Base-by-base conservation (phyloP, 139 green algal genomes). In the Trebouxia sp. region DNA sequence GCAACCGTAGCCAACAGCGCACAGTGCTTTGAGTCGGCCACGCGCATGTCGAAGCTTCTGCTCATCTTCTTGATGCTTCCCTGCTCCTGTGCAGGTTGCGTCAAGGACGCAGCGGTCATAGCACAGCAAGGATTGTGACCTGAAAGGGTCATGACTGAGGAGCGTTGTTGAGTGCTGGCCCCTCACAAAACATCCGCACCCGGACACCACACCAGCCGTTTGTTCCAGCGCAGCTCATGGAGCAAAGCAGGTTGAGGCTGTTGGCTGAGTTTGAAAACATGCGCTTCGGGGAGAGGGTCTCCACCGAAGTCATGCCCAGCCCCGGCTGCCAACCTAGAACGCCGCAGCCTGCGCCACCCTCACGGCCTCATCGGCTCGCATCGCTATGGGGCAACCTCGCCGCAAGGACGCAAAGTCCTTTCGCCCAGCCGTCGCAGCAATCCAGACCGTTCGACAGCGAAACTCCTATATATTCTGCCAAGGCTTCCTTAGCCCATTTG, bases 211-310 rank as follows among this genome's bases (percentile, higher is more conserved):
- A 43, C 32, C 20, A 24, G 20, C 32, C 62, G 35, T 32, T 22
- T 28, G 5, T 43, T 72, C 15, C 42, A 35, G 62, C 62, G 35
- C 62, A 72, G 35, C 35, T 30, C 0, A 72, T 72, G 62, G 62
- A 72, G 62, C 62, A 72, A 72, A 72, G 62, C 62, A 43, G 62
- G 32, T 35, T 72, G n/a, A 72, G 62, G 35, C 32, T 72, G 20
- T 35, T 72, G 14, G 62, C 62, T 17, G 62, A 72, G 32, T 72
- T 72, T 45, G 62, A 72, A 3, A 72, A 15, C 62, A 45, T 72
- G 62, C 62, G 62, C 3, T 72, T 72, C 20, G 32, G 32, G 9
- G 62, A 72, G 20, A 72, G 62, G 15, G 35, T 35, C 6, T 72
- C 62, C 12, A 45, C 32, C 62, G 62, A 72, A 45, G 62, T 45